These are phyloP conservation scores for Phylloporus arenicola DNA, from an alignment of 768 basidiomycete genomes.

Conservation along the genomic window DNA sequence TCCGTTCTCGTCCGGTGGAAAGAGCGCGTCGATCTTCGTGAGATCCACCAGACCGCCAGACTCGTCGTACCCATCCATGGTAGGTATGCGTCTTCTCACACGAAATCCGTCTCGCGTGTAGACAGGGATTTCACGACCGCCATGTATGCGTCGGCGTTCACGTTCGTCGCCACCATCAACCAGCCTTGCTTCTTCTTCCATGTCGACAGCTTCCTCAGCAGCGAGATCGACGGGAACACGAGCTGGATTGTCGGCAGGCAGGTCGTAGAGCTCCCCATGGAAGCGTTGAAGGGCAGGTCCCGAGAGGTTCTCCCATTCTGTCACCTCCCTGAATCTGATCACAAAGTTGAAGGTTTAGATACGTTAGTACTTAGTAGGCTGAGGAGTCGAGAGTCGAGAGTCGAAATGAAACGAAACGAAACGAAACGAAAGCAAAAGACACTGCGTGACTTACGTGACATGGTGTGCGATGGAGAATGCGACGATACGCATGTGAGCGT, in stretches of 20 bases:
- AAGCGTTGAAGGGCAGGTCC: neutral
- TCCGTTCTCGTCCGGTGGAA: neutral
- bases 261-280: neutral
- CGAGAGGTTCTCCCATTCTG: neutral
- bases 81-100: neutral
- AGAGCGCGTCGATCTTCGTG: neutral
- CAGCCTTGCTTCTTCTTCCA: too few species aligned
- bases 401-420: too few species aligned
- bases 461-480: constrained; percentile 6
- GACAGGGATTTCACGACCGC: neutral
- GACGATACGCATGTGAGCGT: neutral
- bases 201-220: too few species aligned
- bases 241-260: neutral
- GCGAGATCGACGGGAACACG: neutral
- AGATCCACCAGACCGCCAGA: constrained; percentile 6
- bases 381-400: too few species aligned
- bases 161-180: too few species aligned
- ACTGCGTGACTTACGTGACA: neutral
- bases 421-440: too few species aligned
- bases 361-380: too few species aligned
- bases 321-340: neutral
- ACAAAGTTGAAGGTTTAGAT: too few species aligned
- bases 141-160: too few species aligned
- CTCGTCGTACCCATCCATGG: fast-evolving
- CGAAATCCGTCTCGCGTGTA: neutral